Base-by-base conservation (phyloP, 768 basidiomycete genomes). In the Mycena pura region DNA sequence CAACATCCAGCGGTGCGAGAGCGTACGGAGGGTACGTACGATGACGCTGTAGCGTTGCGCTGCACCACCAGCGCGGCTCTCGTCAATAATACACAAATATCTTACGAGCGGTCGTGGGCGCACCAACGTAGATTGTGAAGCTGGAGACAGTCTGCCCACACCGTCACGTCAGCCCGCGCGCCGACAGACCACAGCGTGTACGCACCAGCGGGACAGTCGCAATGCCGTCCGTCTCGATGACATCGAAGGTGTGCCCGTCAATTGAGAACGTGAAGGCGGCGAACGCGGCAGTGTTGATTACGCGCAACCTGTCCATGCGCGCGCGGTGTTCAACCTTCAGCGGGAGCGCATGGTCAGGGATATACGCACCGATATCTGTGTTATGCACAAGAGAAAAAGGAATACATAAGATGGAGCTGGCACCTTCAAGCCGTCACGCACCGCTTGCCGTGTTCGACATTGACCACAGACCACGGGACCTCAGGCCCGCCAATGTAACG, bases 231-330 rank as follows among this genome's bases (percentile, higher is more conserved):
- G 74, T 78, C 52, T 80, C 69, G 15, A 77, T 75, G 3, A 70
- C 72, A 55, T 71, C 72, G 41, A 74, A 72, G 63, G 40, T 50
- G 38, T 77, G 76, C 5, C 63, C 51, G 29, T 72, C 68, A 17
- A 73, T 60, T 1, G 66, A 68, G 63, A 73, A 73, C 13, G 27
- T 59, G 55, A 67, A 76, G 28, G 59, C 66, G 11, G 63, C 61
- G 22, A 72, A 69, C 50, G 78, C 82, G 27, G 78, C 74, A 19
- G 70, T 75, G 38, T 69, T 66, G 54, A 83, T 57, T 14, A 82
- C 19, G 5, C 81, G 80, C 66, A 82, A 77, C 21, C 81, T 78
- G 36, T 3, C 3, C 5, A 10, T 10, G 46, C 78, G 78, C 17
- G 77, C 63, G 28, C 55, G 45, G 24, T 6, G n/a, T 6, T 47